Evolutionary conservation across 192 early-diverging fungal genomes (phyloP).

Genomic region (Rhizoclosmatium sp.): DNA sequence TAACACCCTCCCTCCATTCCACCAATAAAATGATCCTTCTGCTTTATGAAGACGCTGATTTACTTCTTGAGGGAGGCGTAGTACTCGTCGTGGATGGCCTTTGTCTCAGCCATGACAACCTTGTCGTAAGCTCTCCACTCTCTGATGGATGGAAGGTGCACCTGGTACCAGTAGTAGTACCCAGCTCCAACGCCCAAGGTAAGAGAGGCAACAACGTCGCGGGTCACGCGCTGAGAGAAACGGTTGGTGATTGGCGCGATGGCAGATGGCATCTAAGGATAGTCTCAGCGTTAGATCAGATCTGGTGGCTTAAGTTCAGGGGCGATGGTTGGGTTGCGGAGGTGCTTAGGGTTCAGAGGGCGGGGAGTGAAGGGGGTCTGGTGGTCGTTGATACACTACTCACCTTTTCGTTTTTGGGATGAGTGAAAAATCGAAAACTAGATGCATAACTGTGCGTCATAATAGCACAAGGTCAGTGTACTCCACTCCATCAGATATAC

Average conservation of each 20-base stretch:
- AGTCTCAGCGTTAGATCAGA: not conserved
- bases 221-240: constrained; percentile 46
- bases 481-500: too few relatives aligned
- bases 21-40: too few relatives aligned
- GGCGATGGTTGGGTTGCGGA: not conserved
- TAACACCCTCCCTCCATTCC: too few relatives aligned
- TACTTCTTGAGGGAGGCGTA: constrained; percentile 20
- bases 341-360: not conserved
- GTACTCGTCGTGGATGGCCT: constrained; percentile 40
- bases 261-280: constrained; percentile 45
- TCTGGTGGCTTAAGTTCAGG: too few relatives aligned
- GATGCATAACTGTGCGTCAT: too few relatives aligned
- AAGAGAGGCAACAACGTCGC: constrained; percentile 56
- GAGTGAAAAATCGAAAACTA: too few relatives aligned
- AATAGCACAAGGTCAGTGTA: too few relatives aligned
- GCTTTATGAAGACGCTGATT: not conserved
- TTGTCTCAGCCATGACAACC: constrained; percentile 35
- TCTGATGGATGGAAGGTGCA: constrained; percentile 40
- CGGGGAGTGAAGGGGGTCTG: not conserved
- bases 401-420: too few relatives aligned
- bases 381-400: not conserved
- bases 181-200: constrained; percentile 45
- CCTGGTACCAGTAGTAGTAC: constrained; percentile 47
- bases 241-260: constrained; percentile 60
- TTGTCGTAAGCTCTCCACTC: constrained; percentile 37